Evolutionary conservation across 2,329 filamentous ascomycete genomes (phyloP).

Genomic region (Colletotrichum abscissum): DNA sequence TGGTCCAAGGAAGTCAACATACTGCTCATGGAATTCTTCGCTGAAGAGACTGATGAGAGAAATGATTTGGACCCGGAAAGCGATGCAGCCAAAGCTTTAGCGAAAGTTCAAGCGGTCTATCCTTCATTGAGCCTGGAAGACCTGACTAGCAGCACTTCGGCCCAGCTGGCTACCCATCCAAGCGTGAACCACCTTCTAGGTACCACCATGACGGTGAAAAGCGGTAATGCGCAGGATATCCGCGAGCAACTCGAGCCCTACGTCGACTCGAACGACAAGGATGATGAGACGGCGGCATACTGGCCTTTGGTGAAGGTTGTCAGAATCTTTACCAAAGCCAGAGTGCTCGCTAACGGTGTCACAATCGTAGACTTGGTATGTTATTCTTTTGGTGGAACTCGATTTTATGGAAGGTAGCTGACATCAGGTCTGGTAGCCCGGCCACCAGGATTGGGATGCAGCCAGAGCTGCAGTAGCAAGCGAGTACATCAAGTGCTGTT

Average conservation of each 20-base stretch:
- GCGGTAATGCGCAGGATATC: neutral
- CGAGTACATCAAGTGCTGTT: constrained; percentile 70
- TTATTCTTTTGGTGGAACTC: accelerated
- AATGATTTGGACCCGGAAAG: neutral
- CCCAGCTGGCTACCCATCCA: neutral
- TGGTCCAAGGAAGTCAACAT: constrained; percentile 64
- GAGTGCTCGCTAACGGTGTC: neutral
- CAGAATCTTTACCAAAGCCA: constrained; percentile 7
- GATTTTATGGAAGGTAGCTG: neutral
- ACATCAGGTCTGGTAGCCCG: constrained; percentile 50
- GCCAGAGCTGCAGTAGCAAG: constrained; percentile 68
- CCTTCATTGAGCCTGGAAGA: constrained; percentile 38
- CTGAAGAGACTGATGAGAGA: constrained; percentile 46
- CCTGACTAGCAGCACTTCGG: neutral
- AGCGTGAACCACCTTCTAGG: neutral
- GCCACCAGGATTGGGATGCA: constrained; percentile 69
- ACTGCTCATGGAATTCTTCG: constrained; percentile 58
- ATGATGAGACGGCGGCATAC: constrained; percentile 37
- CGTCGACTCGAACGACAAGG: constrained; percentile 4
- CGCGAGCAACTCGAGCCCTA: neutral
- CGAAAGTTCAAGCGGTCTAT: constrained; percentile 60
- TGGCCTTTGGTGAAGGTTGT: constrained; percentile 55
- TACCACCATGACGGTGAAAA: neutral
- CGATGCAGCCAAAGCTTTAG: constrained; percentile 52
- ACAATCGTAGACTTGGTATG: constrained; percentile 7